These are phyloP conservation scores for Candida glaebosa DNA, from an alignment of 805 yeast species.

Conservation along the genomic window DNA sequence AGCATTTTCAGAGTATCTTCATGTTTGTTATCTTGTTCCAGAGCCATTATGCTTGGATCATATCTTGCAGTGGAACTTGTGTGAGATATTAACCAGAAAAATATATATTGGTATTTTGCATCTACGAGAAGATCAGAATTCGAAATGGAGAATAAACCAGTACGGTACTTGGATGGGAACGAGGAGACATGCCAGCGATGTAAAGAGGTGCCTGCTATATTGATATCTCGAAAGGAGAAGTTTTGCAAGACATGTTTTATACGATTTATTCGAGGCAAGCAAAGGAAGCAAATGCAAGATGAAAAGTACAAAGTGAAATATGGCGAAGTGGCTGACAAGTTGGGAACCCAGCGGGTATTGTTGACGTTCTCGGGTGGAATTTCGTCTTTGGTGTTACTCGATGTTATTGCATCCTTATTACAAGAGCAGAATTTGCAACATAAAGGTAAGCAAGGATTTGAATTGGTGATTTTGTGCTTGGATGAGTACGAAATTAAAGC, in stretches of 20 bases:
- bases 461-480: slow-evolving; percentile 48
- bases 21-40: not conserved
- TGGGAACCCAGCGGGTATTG: slow-evolving; percentile 43
- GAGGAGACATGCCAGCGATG: slow-evolving; percentile 48
- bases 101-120: no score
- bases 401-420: slow-evolving; percentile 58
- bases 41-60: not conserved
- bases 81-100: not conserved
- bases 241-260: slow-evolving; percentile 69
- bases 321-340: slow-evolving; percentile 34
- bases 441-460: slow-evolving; percentile 67
- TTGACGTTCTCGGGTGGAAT: slow-evolving; percentile 65
- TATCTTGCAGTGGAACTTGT: not conserved
- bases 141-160: slow-evolving; percentile 7
- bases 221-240: slow-evolving; percentile 57
- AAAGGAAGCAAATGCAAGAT: slow-evolving; percentile 70
- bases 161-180: slow-evolving; percentile 8
- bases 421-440: slow-evolving; percentile 60
- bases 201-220: slow-evolving; percentile 36
- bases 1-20: not conserved
- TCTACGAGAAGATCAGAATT: not conserved
- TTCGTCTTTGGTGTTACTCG: slow-evolving; percentile 66
- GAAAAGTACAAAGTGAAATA: slow-evolving; percentile 72
- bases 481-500: slow-evolving; percentile 29
- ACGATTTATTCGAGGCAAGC: slow-evolving; percentile 72